Conservation (phyloP, 2,329 filamentous ascomycete genomes). For the Hymenoscyphus scutula region DNA sequence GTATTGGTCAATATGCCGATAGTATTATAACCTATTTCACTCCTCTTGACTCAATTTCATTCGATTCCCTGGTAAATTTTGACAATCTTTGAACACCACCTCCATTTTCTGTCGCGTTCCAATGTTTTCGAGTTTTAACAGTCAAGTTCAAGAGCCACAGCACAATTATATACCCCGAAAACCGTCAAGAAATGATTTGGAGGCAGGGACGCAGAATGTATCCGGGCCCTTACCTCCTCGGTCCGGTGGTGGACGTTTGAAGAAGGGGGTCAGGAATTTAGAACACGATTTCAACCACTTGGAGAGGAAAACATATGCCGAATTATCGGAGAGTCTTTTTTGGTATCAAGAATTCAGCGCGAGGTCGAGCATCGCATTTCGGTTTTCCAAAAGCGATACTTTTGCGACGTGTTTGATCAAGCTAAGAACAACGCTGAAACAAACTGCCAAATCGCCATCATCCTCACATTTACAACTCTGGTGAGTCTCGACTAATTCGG, state of each 20-base stretch:
- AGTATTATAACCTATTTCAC: not conserved
- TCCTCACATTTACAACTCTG: slow-evolving; percentile 15
- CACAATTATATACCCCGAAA: slow-evolving; percentile 8
- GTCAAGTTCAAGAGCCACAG: slow-evolving; percentile 10
- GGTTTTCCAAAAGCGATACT: slow-evolving; percentile 12
- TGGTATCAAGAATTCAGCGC: slow-evolving; percentile 20
- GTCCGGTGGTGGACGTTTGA: slow-evolving; percentile 11
- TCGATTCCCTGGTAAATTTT: not conserved
- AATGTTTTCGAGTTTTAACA: slow-evolving; percentile 15
- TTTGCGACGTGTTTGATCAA: slow-evolving; percentile 14
- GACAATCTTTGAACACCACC: not conserved
- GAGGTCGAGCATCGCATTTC: slow-evolving; percentile 3
- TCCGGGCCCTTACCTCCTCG: slow-evolving; percentile 5
- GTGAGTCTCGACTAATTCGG: not conserved
- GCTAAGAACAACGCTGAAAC: slow-evolving; percentile 11
- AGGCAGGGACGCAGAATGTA: slow-evolving; percentile 5
- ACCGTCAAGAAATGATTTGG: slow-evolving; percentile 14
- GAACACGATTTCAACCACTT: slow-evolving; percentile 15
- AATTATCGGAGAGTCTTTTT: slow-evolving; percentile 15
- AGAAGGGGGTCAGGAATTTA: slow-evolving; percentile 8
- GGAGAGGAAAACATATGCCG: slow-evolving; percentile 7
- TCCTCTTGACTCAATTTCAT: not conserved
- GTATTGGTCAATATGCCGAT: slow-evolving; percentile 3
- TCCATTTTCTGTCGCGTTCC: not conserved
- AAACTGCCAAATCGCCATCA: slow-evolving; percentile 9